These are phyloP conservation scores for Syzygium syzygioides DNA, from an alignment of 441 rosid genomes.

Conservation along the genomic window DNA sequence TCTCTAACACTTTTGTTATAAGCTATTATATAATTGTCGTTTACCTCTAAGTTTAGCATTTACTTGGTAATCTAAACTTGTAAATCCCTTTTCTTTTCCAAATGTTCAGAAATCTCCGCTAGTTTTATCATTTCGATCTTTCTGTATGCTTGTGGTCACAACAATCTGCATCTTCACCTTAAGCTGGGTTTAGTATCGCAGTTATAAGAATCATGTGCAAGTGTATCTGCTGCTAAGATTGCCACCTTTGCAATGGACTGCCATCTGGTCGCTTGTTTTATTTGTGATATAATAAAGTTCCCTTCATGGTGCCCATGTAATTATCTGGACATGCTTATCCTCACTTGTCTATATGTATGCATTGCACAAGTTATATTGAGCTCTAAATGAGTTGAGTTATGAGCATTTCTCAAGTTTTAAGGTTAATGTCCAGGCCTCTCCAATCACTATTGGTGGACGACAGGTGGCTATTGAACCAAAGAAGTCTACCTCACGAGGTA, in stretches of 20 bases:
- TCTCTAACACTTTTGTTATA: not conserved
- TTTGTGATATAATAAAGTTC: not conserved
- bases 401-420: not conserved
- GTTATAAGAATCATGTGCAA: not conserved
- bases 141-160: not conserved
- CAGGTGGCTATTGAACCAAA: slow-evolving; percentile 77
- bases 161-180: not conserved
- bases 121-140: not conserved
- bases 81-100: not conserved
- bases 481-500: slow-evolving; percentile 86
- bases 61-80: not conserved
- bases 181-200: not conserved
- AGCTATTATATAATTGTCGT: not conserved
- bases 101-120: not conserved
- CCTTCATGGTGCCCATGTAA: not conserved
- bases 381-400: not conserved
- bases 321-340: not conserved
- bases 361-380: not conserved
- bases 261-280: not conserved
- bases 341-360: not conserved
- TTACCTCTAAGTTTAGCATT: not conserved
- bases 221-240: not conserved
- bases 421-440: slow-evolving; percentile 66
- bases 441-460: slow-evolving; percentile 61
- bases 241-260: not conserved